Evolutionary conservation across 768 basidiomycete species (phyloP), one percentile per base, ranked within the genome.

Genomic region (Pisolithus orientalis): DNA sequence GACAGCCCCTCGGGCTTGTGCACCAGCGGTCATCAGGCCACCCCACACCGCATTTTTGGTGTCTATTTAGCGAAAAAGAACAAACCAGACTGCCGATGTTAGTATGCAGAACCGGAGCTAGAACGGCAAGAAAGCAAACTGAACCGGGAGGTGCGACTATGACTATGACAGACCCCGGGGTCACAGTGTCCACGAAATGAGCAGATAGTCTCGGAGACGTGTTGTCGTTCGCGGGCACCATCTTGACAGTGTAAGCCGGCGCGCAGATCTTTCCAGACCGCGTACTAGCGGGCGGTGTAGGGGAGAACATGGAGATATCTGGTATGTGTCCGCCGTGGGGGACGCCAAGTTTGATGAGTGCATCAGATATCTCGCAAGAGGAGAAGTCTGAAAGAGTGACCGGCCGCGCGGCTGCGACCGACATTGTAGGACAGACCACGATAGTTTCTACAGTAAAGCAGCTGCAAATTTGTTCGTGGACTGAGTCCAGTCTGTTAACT

Each of bases 11-110:
- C 84, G 82, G 11, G 80, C 78, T 62, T 82, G 79, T 1, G 92
- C 92, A 21, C 90, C 90, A 0, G 89, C 87, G 10, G 90, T 84
- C 91, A 93, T 91, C 46, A 91, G 80, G 17, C 93, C 92, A 24
- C 93, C 92, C 93, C 93, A 95, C 6, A 92, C 88, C 4, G 91
- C 90, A 59, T 83, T 87, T 67, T 85, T 86, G 27, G 76, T 72
- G 51, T 82, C 89, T 85, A 64, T 44, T 24, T 10, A 39, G n/a
- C 21, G 3, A 39, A 44, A 49, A 44, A 34, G n/a, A 44, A 46
- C 37, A 14, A 50, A 2, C 47, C 39, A 21, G 25, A 29, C 50
- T 46, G 21, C 25, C 39, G 24, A 34, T 27, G 37, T 39, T 17
- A 48, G 37, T 52, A 24, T 24, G 47, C 31, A 25, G 37, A 10